Percentiles rank a stretch among this genome's conserved stretches.
phyloP scores from a whole-genome alignment of 164 flowering plant genomes.

The Tetrastigma voinierianum region DNA sequence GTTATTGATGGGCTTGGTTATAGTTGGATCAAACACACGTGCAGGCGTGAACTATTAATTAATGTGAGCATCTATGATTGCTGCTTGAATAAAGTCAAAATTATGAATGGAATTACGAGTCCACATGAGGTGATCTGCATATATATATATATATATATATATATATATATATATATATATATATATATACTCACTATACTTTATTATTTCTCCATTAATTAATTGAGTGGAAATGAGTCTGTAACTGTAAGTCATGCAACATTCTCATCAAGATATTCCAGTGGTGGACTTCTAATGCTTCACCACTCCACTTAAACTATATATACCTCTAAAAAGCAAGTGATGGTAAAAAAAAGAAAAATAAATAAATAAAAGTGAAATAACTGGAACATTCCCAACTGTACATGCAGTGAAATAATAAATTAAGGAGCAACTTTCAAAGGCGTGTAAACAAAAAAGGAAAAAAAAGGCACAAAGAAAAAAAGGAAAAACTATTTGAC shows the following conservation, averaged over 20 bases:
- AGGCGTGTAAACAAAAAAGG: not conserved
- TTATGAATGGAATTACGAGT: not conserved
- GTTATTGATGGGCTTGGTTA: not conserved
- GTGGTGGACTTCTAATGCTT: not conserved
- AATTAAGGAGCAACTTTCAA: conserved; percentile 5
- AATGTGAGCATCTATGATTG: not conserved
- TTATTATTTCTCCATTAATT: not conserved
- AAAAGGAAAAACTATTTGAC: conserved; percentile 1
- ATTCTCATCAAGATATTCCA: not conserved
- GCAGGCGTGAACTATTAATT: conserved; percentile 2
- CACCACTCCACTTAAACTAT: not conserved
- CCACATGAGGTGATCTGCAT: not conserved
- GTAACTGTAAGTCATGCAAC: not conserved
- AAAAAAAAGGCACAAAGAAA: not conserved
- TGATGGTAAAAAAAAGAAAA: not conserved
- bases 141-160: no score
- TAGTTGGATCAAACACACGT: not conserved
- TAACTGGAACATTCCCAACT: conserved; percentile 21
- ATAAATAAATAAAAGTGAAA: conserved; percentile 2
- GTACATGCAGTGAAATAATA: conserved; percentile 9
- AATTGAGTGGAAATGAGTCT: not conserved
- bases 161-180: no score
- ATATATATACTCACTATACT: no score
- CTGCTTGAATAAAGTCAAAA: not conserved
- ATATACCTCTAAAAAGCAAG: not conserved